Evolutionary conservation across 306 rosid species (phyloP), one percentile per base, ranked within the genome.

Genomic region (Prinsepia uniflora): DNA sequence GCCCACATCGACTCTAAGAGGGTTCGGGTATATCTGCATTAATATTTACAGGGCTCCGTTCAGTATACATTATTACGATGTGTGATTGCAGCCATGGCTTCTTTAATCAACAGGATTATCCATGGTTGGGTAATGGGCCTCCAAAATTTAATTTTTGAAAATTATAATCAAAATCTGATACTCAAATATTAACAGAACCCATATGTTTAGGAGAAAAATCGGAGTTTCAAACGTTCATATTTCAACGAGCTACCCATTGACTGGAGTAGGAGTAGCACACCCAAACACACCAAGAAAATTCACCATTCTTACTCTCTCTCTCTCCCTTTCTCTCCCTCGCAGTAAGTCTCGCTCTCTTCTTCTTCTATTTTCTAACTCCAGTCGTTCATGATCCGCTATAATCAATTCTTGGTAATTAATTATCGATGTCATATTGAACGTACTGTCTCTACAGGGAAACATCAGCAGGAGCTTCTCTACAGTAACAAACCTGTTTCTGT

Each of bases 181-280:
- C n/a, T 56, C 17, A 54, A 10, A 64, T 49, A 34, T 52, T 53
- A 73, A 73, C 48, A 49, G 57, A 73, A 73, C 20, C 68, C 73
- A 14, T 15, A 2, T 58, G 45, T 67, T 67, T 20, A 47, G 68
- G 68, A 67, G 47, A 57, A 67, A 54, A 15, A 56, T 67, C 61
- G 30, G 63, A 47, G 47, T 39, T 67, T 34, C 8, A 48, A 75
- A 48, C 61, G 68, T 75, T 52, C 47, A 41, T 42, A 18, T 39
- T 41, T 65, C 18, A 18, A 46, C 44, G 9, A 63, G 64, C 19
- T 30, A 30, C 36, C 36, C 19, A 8, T 50, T 50, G 63, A 67
- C 63, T 66, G 48, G 63, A 53, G 14, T 63, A 17, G 48, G 63
- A 53, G 14, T 63, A 17, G 14, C 45, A 42, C 42, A 18, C 30